phyloP scores from a whole-genome alignment of 805 yeast species.

The Teunomyces lycoperdinae region DNA sequence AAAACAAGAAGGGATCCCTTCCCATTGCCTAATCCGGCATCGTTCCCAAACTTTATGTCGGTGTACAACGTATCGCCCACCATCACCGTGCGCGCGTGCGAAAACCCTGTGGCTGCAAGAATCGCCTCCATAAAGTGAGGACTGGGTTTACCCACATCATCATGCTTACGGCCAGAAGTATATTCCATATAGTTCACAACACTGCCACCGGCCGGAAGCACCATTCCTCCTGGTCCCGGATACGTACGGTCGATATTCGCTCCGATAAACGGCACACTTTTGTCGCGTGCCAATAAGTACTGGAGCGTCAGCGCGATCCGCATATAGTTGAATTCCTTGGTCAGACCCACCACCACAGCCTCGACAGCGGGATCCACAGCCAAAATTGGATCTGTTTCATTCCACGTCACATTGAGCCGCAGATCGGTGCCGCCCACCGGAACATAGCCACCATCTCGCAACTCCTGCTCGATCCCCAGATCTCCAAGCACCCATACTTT shows the following conservation, averaged over 20 bases:
- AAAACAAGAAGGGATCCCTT: conserved; percentile 33
- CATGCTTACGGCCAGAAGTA: conserved; percentile 30
- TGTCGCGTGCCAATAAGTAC: conserved; percentile 30
- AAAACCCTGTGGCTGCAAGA: conserved; percentile 24
- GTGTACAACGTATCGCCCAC: conserved; percentile 43
- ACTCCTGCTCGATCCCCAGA: conserved; percentile 35
- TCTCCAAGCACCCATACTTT: conserved; percentile 44
- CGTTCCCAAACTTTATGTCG: conserved; percentile 43
- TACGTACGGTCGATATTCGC: conserved; percentile 40
- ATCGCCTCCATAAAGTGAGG: conserved; percentile 28
- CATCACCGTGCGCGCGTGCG: conserved; percentile 31
- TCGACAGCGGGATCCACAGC: conserved; percentile 35
- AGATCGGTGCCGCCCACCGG: conserved; percentile 36
- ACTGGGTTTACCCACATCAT: conserved; percentile 41
- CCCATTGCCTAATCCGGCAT: conserved; percentile 32
- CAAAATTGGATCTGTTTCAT: conserved; percentile 23
- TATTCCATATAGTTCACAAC: conserved; percentile 37
- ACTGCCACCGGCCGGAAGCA: conserved; percentile 42
- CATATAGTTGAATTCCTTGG: conserved; percentile 36
- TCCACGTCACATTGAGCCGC: conserved; percentile 23
- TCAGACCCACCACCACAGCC: conserved; percentile 41
- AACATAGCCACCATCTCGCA: conserved; percentile 28
- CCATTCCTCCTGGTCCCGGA: conserved; percentile 37
- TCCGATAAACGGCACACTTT: conserved; percentile 36
- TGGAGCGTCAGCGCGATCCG: conserved; percentile 36